Conservation (phyloP, 805 yeast species). For the Torulaspora gathmanii region DNA sequence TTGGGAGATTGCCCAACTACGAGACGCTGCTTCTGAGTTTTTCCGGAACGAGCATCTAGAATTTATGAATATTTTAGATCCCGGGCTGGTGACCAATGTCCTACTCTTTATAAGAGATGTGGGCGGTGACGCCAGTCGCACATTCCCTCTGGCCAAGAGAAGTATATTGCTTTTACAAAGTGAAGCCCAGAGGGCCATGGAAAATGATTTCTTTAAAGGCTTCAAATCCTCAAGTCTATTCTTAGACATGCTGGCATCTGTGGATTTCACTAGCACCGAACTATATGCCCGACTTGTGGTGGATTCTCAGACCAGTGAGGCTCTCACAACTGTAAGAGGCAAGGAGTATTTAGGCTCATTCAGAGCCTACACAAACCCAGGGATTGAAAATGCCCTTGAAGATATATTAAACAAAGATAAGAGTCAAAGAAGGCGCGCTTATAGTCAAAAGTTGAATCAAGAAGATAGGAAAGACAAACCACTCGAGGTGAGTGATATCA, state of each 20-base stretch:
- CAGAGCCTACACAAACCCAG: slow-evolving; percentile 23
- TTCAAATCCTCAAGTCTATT: slow-evolving; percentile 59
- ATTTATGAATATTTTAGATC: slow-evolving; percentile 23
- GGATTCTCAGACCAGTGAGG: neutral
- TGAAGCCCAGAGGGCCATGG: slow-evolving; percentile 47
- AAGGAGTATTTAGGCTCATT: slow-evolving; percentile 9
- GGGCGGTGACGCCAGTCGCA: slow-evolving; percentile 18
- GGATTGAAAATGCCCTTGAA: slow-evolving; percentile 35
- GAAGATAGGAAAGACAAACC: neutral
- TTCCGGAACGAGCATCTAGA: slow-evolving; percentile 18
- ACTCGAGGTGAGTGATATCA: neutral
- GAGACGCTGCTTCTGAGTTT: slow-evolving; percentile 17
- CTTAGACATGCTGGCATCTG: slow-evolving; percentile 48
- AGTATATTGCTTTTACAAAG: slow-evolving; percentile 57
- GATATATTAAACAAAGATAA: slow-evolving; percentile 29
- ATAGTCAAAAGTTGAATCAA: neutral
- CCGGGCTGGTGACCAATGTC: slow-evolving; percentile 18
- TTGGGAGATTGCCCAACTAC: slow-evolving; percentile 29
- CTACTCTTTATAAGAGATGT: slow-evolving; percentile 13
- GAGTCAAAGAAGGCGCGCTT: slow-evolving; percentile 10
- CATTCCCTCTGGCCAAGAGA: slow-evolving; percentile 46
- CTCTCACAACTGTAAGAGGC: neutral
- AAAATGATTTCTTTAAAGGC: slow-evolving; percentile 47
- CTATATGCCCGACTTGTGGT: slow-evolving; percentile 23
- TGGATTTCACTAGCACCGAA: slow-evolving; percentile 33